Percentiles rank a stretch among this genome's conserved stretches.
Evolutionary conservation across 2,329 filamentous ascomycete genomes (phyloP).

Genomic region (Stachybotrys elegans): DNA sequence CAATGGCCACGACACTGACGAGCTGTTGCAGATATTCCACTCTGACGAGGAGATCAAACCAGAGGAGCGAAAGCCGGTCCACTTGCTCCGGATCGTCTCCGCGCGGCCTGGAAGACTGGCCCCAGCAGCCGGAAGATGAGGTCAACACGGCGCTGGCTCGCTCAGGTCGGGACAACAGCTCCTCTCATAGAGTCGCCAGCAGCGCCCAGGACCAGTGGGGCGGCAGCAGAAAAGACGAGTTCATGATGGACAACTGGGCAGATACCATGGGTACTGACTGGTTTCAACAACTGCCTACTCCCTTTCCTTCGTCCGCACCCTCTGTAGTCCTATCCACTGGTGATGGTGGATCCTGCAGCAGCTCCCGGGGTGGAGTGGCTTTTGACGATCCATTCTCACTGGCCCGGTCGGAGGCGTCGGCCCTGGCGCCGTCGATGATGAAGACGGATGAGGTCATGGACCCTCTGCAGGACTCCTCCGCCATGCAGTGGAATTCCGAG

Average conservation of each 20-base stretch:
- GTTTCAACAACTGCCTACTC: constrained; percentile 1
- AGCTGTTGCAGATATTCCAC: constrained; percentile 1
- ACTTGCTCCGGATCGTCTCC: neutral
- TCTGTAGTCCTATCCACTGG: neutral
- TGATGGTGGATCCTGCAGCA: too few relatives aligned
- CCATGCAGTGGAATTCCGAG: neutral
- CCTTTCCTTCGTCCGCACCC: neutral
- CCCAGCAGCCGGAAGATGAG: neutral
- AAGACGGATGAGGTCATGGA: neutral
- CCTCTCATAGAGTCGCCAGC: too few relatives aligned
- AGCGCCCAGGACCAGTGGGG: constrained; percentile 1
- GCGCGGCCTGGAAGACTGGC: neutral
- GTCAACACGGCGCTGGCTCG: neutral
- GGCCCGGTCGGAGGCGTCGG: neutral
- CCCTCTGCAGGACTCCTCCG: neutral
- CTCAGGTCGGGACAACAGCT: neutral
- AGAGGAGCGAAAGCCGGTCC: neutral
- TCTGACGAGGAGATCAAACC: neutral
- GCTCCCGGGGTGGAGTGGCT: too few relatives aligned
- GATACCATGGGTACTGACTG: neutral
- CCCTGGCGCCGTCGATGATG: neutral
- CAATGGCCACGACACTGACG: too few relatives aligned
- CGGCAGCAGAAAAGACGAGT: neutral
- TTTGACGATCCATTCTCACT: too few relatives aligned
- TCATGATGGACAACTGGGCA: constrained; percentile 2